Conservation (phyloP, 2,329 filamentous ascomycete genomes). For the Aspergillus sp. region DNA sequence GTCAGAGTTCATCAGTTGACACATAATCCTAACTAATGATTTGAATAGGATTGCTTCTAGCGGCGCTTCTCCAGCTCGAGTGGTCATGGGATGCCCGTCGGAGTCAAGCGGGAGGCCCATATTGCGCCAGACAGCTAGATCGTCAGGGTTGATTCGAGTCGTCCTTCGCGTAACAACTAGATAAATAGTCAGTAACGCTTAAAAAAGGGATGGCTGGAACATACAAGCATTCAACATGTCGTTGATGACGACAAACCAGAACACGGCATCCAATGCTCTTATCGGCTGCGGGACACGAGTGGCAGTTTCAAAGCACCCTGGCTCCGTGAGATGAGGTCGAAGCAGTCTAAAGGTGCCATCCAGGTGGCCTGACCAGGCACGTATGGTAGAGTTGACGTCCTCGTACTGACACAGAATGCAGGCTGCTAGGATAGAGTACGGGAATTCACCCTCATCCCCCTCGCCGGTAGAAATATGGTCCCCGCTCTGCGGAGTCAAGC, state of each 20-base stretch:
- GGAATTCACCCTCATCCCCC: not conserved
- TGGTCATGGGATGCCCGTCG: not conserved
- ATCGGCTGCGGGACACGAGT: not conserved
- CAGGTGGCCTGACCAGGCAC: constrained; percentile 18
- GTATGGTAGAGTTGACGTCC: constrained; percentile 16
- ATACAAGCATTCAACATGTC: constrained; percentile 19
- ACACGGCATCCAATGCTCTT: constrained; percentile 9
- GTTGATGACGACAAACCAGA: constrained; percentile 19
- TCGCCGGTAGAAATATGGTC: not conserved
- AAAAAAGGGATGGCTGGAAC: not conserved
- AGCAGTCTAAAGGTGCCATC: constrained; percentile 15
- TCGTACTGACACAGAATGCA: constrained; percentile 20
- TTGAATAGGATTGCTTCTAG: not conserved
- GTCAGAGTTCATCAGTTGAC: constrained; percentile 1
- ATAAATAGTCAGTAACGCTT: not conserved
- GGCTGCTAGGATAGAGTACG: constrained; percentile 4
- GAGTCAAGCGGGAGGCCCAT: constrained; percentile 5
- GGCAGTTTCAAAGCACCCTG: not conserved
- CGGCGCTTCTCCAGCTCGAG: not conserved
- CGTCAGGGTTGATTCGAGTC: not conserved
- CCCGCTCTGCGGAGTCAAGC: not conserved
- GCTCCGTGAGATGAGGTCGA: constrained; percentile 5
- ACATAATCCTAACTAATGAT: constrained; percentile 6
- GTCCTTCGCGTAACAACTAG: not conserved
- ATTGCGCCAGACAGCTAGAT: constrained; percentile 1